phyloP scores from a whole-genome alignment of 192 early-diverging fungal genomes.

The Phycomyces nitens region DNA sequence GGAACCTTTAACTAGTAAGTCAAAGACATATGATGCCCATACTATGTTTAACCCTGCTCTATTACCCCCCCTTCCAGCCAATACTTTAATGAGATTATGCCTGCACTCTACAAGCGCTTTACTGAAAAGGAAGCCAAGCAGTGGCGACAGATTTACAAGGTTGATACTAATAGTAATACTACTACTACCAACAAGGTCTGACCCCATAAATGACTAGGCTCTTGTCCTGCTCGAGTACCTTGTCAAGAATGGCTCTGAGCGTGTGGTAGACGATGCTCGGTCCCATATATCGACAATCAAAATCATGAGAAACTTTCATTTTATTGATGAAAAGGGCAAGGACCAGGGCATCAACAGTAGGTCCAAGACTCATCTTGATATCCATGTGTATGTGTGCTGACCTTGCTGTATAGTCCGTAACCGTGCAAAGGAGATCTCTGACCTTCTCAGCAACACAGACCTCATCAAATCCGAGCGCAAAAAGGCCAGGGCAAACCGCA shows the following conservation, averaged over 20 bases:
- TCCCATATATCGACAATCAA: slow-evolving; percentile 87
- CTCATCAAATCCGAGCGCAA: slow-evolving; percentile 81
- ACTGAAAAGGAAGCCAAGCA: slow-evolving; percentile 77
- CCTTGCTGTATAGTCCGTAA: slow-evolving; percentile 61
- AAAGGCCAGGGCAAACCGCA: slow-evolving; percentile 84
- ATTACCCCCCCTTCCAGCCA: slow-evolving; percentile 48
- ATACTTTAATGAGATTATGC: slow-evolving; percentile 95
- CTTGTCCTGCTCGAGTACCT: slow-evolving; percentile 92
- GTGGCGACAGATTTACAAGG: slow-evolving; percentile 98
- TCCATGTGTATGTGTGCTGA: background rate
- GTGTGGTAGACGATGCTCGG: slow-evolving; percentile 85
- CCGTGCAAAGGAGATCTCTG: slow-evolving; percentile 86
- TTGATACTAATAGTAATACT: slow-evolving; percentile 18
- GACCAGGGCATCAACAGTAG: slow-evolving; percentile 96
- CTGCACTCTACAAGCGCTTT: slow-evolving; percentile 83
- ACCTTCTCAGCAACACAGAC: slow-evolving; percentile 75
- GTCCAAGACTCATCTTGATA: slow-evolving; percentile 6
- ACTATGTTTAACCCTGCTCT: background rate
- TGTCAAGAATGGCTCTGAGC: slow-evolving; percentile 91
- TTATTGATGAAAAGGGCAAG: slow-evolving; percentile 89
- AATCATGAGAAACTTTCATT: slow-evolving; percentile 82
- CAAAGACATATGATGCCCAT: background rate
- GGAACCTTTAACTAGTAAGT: slow-evolving; percentile 79
- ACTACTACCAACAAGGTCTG: background rate
- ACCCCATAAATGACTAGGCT: slow-evolving; percentile 46